Conservation (phyloP, 352 stramenopile genomes). For the Phytophthora sp. region DNA sequence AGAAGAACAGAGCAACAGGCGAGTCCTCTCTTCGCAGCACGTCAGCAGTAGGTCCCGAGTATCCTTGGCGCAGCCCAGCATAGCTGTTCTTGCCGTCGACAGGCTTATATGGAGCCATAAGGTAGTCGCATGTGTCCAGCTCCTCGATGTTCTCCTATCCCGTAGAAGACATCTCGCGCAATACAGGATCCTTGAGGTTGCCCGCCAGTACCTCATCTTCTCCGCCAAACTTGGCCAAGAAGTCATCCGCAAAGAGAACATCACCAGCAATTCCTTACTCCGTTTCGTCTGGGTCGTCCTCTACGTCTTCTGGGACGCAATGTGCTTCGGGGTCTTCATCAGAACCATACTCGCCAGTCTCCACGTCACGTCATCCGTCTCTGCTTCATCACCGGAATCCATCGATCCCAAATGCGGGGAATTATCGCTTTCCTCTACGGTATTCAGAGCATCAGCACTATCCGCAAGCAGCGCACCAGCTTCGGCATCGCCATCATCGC, state of each 20-base stretch:
- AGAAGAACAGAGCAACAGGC: not conserved
- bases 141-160: no score
- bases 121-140: not conserved
- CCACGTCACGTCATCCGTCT: constrained; percentile 12
- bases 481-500: constrained; percentile 1
- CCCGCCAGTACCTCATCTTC: not conserved
- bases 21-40: not conserved
- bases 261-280: no score
- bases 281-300: no score
- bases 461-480: constrained; percentile 7
- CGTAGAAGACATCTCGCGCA: no score
- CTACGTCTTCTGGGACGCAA: not conserved
- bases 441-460: constrained; percentile 13
- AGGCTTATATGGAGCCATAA: not conserved
- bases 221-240: no score
- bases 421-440: not conserved
- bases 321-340: not conserved
- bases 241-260: no score
- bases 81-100: not conserved
- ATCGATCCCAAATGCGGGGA: constrained; percentile 8
- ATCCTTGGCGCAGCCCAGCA: not conserved
- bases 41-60: not conserved
- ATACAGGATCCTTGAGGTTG: no score
- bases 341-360: not conserved
- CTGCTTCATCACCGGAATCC: constrained; percentile 21